These are phyloP conservation scores for Ilex asprella DNA, from an alignment of 257 asterid species.

Conservation along the genomic window DNA sequence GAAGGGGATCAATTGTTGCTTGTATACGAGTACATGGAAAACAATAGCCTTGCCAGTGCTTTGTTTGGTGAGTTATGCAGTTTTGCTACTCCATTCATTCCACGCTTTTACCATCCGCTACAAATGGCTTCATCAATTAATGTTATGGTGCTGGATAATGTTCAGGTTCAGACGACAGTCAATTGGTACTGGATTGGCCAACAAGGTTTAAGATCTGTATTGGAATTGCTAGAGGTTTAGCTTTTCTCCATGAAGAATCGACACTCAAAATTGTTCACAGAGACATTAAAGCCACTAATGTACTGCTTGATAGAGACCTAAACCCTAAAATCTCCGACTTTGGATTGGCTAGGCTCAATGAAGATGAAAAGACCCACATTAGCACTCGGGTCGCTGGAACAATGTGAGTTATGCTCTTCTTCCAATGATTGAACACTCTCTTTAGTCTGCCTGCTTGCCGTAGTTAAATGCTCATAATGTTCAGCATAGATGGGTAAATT, in stretches of 20 bases:
- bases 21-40: no score
- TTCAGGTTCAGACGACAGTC: conserved; percentile 46
- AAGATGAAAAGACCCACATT: conserved; percentile 72
- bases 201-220: conserved; percentile 62
- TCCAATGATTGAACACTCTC: background rate
- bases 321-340: conserved; percentile 87
- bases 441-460: background rate
- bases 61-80: conserved; percentile 42
- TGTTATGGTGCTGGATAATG: background rate
- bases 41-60: conserved; percentile 56
- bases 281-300: conserved; percentile 26
- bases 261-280: conserved; percentile 83
- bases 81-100: background rate
- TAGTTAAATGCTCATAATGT: no score
- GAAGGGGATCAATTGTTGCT: conserved; percentile 56
- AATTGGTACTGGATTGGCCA: conserved; percentile 69
- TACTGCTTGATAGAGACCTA: conserved; percentile 59
- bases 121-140: background rate
- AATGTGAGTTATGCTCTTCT: conserved; percentile 42
- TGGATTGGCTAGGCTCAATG: conserved; percentile 83
- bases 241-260: conserved; percentile 85
- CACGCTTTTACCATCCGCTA: background rate
- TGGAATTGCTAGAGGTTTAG: conserved; percentile 82
- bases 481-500: no score
- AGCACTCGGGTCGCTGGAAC: conserved; percentile 93